Base-by-base conservation (phyloP, 2,329 filamentous ascomycete species). In the Sclerotinia spermophila region DNA sequence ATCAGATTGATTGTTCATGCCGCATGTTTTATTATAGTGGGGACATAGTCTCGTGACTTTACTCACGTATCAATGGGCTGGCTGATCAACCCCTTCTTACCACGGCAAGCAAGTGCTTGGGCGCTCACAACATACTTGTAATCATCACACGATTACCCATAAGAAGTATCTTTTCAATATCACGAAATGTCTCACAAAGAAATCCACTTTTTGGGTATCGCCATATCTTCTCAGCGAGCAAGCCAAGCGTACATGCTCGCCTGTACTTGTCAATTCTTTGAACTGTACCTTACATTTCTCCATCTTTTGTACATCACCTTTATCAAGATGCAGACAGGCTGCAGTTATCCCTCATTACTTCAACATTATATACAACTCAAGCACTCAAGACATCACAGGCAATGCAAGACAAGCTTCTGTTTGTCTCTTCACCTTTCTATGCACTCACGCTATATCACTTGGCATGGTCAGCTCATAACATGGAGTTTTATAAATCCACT, bases 201-300 rank as follows among this genome's bases (percentile, higher is more conserved):
- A n/a, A 60, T 60, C 58, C 58, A 60, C 35, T 60, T 60, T 42
- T 53, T 17, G 24, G 21, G 35, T 64, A 48, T 48, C 42, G 13
- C 21, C 30, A 38, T 21, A 19, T 33, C 24, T 21, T 53, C 27
- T 53, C n/a, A 53, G 17, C 44, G 51, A 19, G 61, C 44, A 65
- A 51, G 45, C 45, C 33, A 51, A 40, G 62, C 45, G 62, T 51
- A 27, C 62, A 27, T 40, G 17, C 8, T 53, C 45, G 62, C 33
- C 62, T 65, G n/a, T 51, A 53, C 45, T 65, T 65, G 61, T 15
- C 33, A 65, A 53, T 11, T 15, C 38, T 65, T 3, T 19, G 27
- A 65, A 48, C 33, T 40, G 62, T 27, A 53, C 33, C 44, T 65
- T 51, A 24, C 61, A 65, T 65, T 27, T 65, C 59, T 65, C n/a